These are phyloP conservation scores for Coelastrella sp. DNA, from an alignment of 139 green algal species.

Conservation along the genomic window DNA sequence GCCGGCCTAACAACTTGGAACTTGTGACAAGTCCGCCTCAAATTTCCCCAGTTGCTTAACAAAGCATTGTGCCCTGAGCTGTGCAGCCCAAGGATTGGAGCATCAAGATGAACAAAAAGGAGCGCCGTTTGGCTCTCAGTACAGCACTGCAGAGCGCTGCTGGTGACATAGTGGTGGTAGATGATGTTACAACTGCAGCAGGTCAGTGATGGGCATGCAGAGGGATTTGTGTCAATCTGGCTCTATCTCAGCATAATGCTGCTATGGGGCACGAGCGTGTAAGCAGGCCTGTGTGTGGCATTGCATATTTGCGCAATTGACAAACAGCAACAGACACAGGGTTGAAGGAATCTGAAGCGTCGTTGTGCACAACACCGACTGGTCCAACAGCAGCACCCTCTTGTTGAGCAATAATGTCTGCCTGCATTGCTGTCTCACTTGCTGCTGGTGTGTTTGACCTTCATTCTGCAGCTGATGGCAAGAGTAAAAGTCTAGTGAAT, in stretches of 20 bases:
- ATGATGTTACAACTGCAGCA: constrained; percentile 47
- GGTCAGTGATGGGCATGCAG: background rate
- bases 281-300: background rate
- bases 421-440: no score
- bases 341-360: no score
- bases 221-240: background rate
- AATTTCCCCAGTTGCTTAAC: no score
- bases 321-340: background rate
- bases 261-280: background rate
- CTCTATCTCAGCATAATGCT: background rate
- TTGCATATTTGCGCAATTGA: no score
- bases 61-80: background rate
- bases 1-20: no score
- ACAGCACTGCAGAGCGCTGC: constrained; percentile 94
- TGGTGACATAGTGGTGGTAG: constrained; percentile 88
- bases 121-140: constrained; percentile 91
- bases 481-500: constrained; percentile 88
- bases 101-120: constrained; percentile 99
- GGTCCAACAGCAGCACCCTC: background rate
- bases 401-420: no score
- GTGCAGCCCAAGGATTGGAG: constrained; percentile 94
- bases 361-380: no score
- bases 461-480: constrained; percentile 68
- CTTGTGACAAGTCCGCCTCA: no score
- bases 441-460: background rate